Percentiles rank a stretch among this genome's conserved stretches.
Evolutionary conservation across 768 basidiomycete species (phyloP).

Genomic region (Trametes meyenii): DNA sequence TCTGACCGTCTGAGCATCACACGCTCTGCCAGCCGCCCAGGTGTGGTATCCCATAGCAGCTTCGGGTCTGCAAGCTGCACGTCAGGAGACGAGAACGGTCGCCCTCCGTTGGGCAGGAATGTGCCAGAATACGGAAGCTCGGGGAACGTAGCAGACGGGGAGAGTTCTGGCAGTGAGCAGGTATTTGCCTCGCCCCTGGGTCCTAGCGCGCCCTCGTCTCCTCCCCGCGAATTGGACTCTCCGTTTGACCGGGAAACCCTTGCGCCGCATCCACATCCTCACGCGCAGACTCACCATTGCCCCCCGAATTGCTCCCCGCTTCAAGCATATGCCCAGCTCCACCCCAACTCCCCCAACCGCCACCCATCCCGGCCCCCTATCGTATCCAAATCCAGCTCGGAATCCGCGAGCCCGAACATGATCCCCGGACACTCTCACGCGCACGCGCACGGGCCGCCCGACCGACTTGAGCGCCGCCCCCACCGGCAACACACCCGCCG

Average conservation of each 20-base stretch:
- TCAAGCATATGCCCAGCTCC: neutral
- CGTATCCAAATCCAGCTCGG: neutral
- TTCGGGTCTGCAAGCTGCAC: neutral
- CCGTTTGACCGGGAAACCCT: neutral
- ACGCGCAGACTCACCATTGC: neutral
- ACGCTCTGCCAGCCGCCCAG: neutral
- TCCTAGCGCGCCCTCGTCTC: neutral
- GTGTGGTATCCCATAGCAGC: neutral
- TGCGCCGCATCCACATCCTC: neutral
- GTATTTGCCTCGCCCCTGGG: neutral
- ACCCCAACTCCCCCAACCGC: neutral
- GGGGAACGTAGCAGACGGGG: constrained; percentile 17
- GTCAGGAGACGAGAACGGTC: neutral
- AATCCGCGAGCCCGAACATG: neutral
- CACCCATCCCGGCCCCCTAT: neutral
- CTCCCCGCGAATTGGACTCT: neutral
- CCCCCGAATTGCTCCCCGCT: neutral
- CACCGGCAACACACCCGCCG: constrained; percentile 3
- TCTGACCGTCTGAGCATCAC: constrained; percentile 4
- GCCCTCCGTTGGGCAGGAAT: neutral
- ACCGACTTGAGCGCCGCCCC: constrained; percentile 9
- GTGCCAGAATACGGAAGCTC: constrained; percentile 1
- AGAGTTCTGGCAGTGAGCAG: constrained; percentile 8
- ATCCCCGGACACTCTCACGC: neutral
- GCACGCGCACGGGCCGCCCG: neutral